Base-by-base conservation (phyloP, 768 basidiomycete genomes). In the Xanthoconium purpureum region DNA sequence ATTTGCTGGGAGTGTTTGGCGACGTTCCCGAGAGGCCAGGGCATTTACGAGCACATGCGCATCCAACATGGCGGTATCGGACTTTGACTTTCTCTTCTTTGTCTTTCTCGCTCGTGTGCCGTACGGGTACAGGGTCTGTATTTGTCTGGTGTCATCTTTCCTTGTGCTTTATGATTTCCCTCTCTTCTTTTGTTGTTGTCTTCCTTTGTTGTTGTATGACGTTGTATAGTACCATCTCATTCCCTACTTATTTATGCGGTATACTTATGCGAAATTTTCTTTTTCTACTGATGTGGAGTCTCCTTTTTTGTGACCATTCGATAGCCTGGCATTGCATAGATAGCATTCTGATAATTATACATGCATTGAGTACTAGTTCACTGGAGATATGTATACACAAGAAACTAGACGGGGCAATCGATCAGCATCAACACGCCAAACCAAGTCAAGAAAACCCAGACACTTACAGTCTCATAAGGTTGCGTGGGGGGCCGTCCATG, bases 11-110 rank as follows among this genome's bases (percentile, higher is more conserved):
- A 83, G 24, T 93, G 90, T 67, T 63, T 88, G 67, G 71, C 78
- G 69, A 89, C 85, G 40, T 92, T 91, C 71, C 79, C 81, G 0
- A 74, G 76, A 36, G 84, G 87, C 3, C 73, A 83, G 14, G 86
- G 84, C 11, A 87, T 91, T n/a, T 92, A 92, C 61, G 80, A 78
- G 0, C 90, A 92, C 66, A 92, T 92, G 90, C 80, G 82, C 8
- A 54, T 59, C 6, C 73, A 70, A 45, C 90, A 92, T 68, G 89
- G 89, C 6, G 78, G 82, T 32, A 85, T 87, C 51, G 85, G 87
- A 3, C 62, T 71, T 8, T 71, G 50, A 61, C 39, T 12, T 47
- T 37, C 11, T 15, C 13, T 20, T 32, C 33, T 32, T 10, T 3
- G 17, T 43, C 20, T 11, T 13, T 20, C 29, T 45, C 9, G 28